These are phyloP conservation scores for Ceratocystis destructans DNA, from an alignment of 2,329 filamentous ascomycete species.

Conservation along the genomic window DNA sequence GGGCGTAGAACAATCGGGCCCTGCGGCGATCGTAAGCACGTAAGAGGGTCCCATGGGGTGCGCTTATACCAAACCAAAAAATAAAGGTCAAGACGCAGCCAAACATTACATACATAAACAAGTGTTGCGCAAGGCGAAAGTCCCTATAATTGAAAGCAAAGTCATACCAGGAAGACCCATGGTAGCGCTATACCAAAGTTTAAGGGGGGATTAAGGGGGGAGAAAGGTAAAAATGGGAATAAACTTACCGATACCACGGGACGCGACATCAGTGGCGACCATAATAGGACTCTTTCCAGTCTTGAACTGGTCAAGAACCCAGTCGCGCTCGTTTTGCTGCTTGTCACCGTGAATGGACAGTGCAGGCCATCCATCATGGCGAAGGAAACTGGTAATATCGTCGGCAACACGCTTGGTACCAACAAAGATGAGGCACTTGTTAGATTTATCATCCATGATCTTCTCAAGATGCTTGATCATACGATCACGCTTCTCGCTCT, in stretches of 20 bases:
- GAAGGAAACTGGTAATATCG: conserved; percentile 92
- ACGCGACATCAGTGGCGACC: conserved; percentile 99
- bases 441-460: conserved; percentile 90
- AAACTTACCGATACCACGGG: conserved; percentile 99
- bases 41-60: conserved; percentile 15
- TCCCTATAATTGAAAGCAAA: conserved; percentile 87
- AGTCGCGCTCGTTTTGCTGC: conserved; percentile 98
- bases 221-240: conserved; percentile 23
- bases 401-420: conserved; percentile 91
- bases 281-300: conserved; percentile 98
- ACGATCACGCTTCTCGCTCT: conserved; percentile 92
- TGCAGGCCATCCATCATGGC: conserved; percentile 95
- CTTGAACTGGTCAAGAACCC: conserved; percentile 99
- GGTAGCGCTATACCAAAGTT: conserved; percentile 34
- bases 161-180: conserved; percentile 50
- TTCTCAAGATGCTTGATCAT: conserved; percentile 98
- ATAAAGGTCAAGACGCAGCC: conserved; percentile 12
- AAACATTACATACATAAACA: conserved; percentile 41
- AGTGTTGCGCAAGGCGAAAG: conserved; percentile 75
- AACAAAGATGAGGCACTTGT: conserved; percentile 94
- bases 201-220: conserved; percentile 28
- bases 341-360: conserved; percentile 98
- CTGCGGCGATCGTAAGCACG: conserved; percentile 12
- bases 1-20: conserved; percentile 8
- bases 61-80: conserved; percentile 54